A percentile compares a stretch with the other conserved stretches of the same genome.
phyloP scores from a whole-genome alignment of 805 yeast species.

The Candida boleticola region DNA sequence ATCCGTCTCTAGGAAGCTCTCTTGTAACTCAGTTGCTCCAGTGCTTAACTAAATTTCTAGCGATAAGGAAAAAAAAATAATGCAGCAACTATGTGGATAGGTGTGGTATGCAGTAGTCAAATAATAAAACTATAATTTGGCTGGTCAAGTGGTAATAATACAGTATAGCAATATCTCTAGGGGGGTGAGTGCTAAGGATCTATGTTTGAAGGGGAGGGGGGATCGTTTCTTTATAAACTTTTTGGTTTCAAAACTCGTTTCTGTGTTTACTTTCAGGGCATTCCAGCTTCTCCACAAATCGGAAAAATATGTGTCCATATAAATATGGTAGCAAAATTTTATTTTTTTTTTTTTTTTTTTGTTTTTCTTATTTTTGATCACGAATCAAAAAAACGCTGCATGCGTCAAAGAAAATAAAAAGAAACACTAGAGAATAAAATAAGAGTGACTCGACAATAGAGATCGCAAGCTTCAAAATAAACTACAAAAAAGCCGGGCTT shows the following conservation, averaged over 20 bases:
- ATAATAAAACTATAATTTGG: not conserved
- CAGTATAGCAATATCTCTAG: too few species aligned
- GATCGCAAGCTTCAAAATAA: not conserved
- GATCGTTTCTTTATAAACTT: not conserved
- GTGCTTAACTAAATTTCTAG: too few species aligned
- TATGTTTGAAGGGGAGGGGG: not conserved
- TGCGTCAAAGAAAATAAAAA: slow-evolving; percentile 1
- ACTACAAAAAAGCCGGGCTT: not conserved
- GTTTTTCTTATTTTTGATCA: not conserved
- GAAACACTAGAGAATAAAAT: not conserved
- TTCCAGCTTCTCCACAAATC: slow-evolving; percentile 6
- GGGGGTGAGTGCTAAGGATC: too few species aligned
- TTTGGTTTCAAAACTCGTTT: not conserved
- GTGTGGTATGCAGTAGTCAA: not conserved
- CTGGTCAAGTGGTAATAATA: too few species aligned
- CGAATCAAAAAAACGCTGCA: not conserved
- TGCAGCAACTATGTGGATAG: not conserved
- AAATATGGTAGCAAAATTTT: not conserved
- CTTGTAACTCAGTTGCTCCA: too few species aligned
- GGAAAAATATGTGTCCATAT: not conserved
- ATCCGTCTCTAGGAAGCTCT: too few species aligned
- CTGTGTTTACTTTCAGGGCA: too few species aligned
- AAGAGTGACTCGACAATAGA: not conserved
- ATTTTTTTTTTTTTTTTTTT: not conserved
- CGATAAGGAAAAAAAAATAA: not conserved